phyloP scores from a whole-genome alignment of 352 stramenopile genomes.

The Achlya hypogyna region DNA sequence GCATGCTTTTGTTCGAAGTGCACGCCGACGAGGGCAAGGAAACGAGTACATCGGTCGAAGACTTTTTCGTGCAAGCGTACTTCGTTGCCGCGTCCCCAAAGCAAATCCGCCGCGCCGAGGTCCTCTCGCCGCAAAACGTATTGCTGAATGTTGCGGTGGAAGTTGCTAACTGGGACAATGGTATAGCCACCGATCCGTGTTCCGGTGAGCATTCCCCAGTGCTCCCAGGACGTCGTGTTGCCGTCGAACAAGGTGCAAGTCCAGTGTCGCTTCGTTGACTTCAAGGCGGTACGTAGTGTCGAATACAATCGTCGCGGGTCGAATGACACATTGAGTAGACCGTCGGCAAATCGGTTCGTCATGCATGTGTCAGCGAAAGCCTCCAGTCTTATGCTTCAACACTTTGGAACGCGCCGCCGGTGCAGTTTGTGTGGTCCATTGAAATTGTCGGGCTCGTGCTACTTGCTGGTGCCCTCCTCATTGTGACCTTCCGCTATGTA shows the following conservation, averaged over 20 bases:
- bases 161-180: not conserved
- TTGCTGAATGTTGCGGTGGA: constrained; percentile 11
- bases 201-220: constrained; percentile 55
- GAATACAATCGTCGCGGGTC: not conserved
- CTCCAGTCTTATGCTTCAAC: not conserved
- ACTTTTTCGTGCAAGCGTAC: constrained; percentile 58
- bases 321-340: not conserved
- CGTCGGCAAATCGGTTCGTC: not conserved
- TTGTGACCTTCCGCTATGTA: constrained; percentile 8
- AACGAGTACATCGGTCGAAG: constrained; percentile 18
- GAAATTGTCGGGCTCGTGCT: constrained; percentile 1
- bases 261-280: constrained; percentile 49
- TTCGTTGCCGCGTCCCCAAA: constrained; percentile 58
- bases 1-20: constrained; percentile 74
- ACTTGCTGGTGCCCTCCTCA: not conserved
- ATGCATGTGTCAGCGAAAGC: constrained; percentile 9
- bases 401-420: not conserved
- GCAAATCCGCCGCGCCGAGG: constrained; percentile 56
- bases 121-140: constrained; percentile 50
- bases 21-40: constrained; percentile 30
- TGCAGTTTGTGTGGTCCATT: not conserved
- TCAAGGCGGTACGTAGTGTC: constrained; percentile 50
- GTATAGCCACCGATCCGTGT: constrained; percentile 48
- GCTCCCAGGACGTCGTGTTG: constrained; percentile 49
- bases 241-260: constrained; percentile 34